Evolutionary conservation across 345 rosid genomes (phyloP), one percentile per base, ranked within the genome.

Genomic region (Ceriops decandra): DNA sequence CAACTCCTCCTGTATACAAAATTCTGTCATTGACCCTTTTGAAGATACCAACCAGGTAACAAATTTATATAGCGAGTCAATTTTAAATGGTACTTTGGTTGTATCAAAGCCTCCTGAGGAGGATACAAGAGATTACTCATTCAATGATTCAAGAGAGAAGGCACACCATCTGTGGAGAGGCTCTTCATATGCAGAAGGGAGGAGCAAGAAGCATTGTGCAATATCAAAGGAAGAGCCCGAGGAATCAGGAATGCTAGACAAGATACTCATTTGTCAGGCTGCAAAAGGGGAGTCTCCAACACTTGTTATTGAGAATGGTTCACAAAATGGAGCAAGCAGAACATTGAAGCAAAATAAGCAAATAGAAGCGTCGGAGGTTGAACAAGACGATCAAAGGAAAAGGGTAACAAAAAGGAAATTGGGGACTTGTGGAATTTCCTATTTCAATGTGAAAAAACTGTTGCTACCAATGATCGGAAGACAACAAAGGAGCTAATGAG

Each of bases 391-490:
- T 78, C 77, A 38, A 86, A 76, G 83, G 84, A 78, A 68, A 64
- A 64, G 30, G 75, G 78, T 63, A 58, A 73, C 28, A 82, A 81
- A 69, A 71, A 11, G 67, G 80, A 77, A 70, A 65, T 80, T 26
- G 85, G 83, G 24, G 93, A 88, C 81, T 75, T 86, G 52, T 76
- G 85, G 72, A 80, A 78, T 70, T 85, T 84, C 16, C 60, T 86
- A 69, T 72, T 80, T 5, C 83, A 77, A 70, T 88, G 87, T 76
- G 93, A 90, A 6, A 87, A 86, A 68, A 78, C 89, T 38, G 83
- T 85, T 52, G 84, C 82, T 7, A 66, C 68, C 2, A 64, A 73
- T 72, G 84, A 83, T 66, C 56, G 72, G 46, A 80, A 85, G 76
- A 77, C 47, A 63, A 81, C 89, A 0, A 68, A 42, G 65, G 84